Evolutionary conservation across 352 stramenopile species (phyloP), one percentile per base, ranked within the genome.

Genomic region (Plasmopara halstedii): DNA sequence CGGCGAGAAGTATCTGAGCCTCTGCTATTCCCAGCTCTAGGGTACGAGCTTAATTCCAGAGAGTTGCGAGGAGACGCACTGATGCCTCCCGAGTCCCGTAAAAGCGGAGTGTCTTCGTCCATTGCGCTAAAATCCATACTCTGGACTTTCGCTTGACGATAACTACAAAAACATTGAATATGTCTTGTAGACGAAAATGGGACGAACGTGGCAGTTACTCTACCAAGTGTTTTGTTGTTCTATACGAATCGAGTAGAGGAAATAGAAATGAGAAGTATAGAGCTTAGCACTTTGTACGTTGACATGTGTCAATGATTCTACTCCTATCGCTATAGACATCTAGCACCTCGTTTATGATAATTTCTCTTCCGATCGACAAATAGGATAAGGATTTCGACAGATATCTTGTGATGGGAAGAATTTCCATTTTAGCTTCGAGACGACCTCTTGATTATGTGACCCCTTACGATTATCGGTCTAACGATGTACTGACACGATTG

Each of bases 101-200:
- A 54, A 37, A 72, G 37, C 18, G 62, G 62, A 6, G 58, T 72
- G 20, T 72, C 62, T 31, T 72, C 62, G 35, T 68, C 43, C 43
- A 64, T 17, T 1, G 41, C 6, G 46, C 61, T 61, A 45, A 64
- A 64, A 42, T 64, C 41, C 50, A 64, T 43, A 3, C 11, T 17
- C 11, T 29, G 25, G 25, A n/a, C n/a, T n/a, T n/a, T 29, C 2
- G 25, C 25, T 4, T 1, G 25, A 29, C n/a, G n/a, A n/a, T n/a
- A n/a, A n/a, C n/a, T n/a, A 10, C 25, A 10, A 29, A 29, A 29
- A 5, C 25, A 29, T 29, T 6, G 25, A 29, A 29, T 29, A 4
- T 4, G 25, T n/a, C n/a, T n/a, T n/a, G n/a, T n/a, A n/a, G n/a
- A n/a, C n/a, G n/a, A n/a, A n/a, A n/a, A n/a, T n/a, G n/a, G n/a